These are phyloP conservation scores for Pseudohalonectria lignicola DNA, from an alignment of 2,329 filamentous ascomycete species.

Conservation along the genomic window DNA sequence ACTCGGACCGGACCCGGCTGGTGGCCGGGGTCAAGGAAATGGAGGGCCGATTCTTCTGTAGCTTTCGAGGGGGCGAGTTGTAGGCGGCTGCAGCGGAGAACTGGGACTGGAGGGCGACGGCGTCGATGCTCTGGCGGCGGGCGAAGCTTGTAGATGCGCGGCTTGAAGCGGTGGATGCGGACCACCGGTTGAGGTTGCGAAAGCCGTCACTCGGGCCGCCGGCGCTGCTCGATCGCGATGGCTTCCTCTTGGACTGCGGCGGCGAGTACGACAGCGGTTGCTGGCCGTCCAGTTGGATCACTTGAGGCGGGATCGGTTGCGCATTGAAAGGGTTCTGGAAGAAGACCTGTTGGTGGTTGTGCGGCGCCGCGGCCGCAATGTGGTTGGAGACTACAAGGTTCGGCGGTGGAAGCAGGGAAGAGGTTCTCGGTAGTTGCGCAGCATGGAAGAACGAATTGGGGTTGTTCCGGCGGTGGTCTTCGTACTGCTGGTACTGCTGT, in stretches of 20 bases:
- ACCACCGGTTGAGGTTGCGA: constrained; percentile 41
- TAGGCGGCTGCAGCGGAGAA: constrained; percentile 4
- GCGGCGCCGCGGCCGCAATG: neutral
- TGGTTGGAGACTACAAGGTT: constrained; percentile 3
- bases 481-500: too few species aligned
- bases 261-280: constrained; percentile 2
- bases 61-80: constrained; percentile 17
- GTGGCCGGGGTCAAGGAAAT: constrained; percentile 14
- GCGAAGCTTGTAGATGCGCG: constrained; percentile 26
- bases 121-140: constrained; percentile 33
- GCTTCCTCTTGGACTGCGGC: constrained; percentile 10
- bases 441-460: constrained; percentile 1
- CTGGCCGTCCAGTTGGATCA: constrained; percentile 9
- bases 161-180: constrained; percentile 38
- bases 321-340: constrained; percentile 15
- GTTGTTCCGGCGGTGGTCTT: neutral
- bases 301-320: constrained; percentile 8
- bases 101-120: constrained; percentile 19
- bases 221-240: constrained; percentile 24
- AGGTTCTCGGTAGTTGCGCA: constrained; percentile 1
- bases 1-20: constrained; percentile 9
- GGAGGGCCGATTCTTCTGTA: constrained; percentile 24
- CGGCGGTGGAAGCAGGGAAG: constrained; percentile 3
- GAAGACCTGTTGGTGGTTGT: neutral
- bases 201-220: constrained; percentile 29